A percentile compares a stretch with the other conserved stretches of the same genome.
Conservation (phyloP, 2,329 filamentous ascomycete species). For the Epichloe amarillans region DNA sequence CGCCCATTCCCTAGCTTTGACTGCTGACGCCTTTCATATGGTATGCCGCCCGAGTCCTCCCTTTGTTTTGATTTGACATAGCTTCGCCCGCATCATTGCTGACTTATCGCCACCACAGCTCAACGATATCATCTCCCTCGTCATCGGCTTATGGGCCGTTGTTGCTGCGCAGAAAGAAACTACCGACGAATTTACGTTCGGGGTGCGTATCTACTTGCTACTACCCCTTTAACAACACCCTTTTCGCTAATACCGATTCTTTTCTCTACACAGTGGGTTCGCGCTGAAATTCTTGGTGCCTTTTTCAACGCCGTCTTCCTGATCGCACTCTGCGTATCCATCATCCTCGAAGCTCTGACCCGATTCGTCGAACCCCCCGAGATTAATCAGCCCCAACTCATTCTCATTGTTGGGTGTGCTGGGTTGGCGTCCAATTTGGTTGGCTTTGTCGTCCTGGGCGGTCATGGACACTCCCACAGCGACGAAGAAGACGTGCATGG, state of each 20-base stretch:
- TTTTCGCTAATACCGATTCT: conserved; percentile 11
- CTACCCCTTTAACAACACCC: not conserved
- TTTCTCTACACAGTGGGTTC: conserved; percentile 58
- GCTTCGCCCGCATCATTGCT: not conserved
- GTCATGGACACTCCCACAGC: conserved; percentile 76
- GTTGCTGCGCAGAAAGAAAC: conserved; percentile 72
- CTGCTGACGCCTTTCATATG: conserved; percentile 98
- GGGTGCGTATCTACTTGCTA: conserved; percentile 40
- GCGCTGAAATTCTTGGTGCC: conserved; percentile 89
- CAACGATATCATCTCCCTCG: conserved; percentile 91
- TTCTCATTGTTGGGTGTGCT: conserved; percentile 77
- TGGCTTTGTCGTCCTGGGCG: conserved; percentile 82
- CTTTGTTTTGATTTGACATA: not conserved
- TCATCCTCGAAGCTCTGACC: conserved; percentile 88
- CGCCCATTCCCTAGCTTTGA: conserved; percentile 82
- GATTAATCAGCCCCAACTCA: conserved; percentile 72
- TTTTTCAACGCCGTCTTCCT: conserved; percentile 97
- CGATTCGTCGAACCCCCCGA: conserved; percentile 84
- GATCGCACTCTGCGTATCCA: conserved; percentile 89
- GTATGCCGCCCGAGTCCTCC: conserved; percentile 26
- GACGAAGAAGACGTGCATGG: conserved; percentile 40
- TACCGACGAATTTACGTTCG: conserved; percentile 90
- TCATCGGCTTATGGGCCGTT: conserved; percentile 91
- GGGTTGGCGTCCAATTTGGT: conserved; percentile 81
- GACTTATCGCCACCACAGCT: conserved; percentile 38